Evolutionary conservation across 345 rosid genomes (phyloP).

Genomic region (Arabidopsis suecica): DNA sequence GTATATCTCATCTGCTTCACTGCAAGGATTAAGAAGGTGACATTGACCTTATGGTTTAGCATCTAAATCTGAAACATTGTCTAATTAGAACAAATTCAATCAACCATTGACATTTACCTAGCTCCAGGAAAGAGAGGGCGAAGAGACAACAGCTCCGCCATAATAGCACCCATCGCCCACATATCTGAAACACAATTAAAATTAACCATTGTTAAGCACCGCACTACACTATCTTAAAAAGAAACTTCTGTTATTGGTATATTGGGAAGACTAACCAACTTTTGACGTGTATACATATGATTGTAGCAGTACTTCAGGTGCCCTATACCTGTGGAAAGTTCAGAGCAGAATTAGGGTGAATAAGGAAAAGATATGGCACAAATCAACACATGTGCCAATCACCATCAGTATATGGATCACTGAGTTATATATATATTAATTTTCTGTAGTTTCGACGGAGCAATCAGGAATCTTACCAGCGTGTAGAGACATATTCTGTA

Average conservation of each 20-base stretch:
- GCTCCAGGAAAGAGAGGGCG: slow-evolving; percentile 92
- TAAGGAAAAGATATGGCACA: slow-evolving; percentile 15
- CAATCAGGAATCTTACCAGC: slow-evolving; percentile 66
- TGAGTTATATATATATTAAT: background rate
- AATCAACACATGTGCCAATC: background rate
- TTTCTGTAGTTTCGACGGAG: slow-evolving; percentile 5
- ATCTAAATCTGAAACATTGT: slow-evolving; percentile 2
- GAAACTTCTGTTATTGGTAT: background rate
- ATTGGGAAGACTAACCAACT: slow-evolving; percentile 74
- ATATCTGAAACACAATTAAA: slow-evolving; percentile 59
- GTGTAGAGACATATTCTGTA: slow-evolving; percentile 91
- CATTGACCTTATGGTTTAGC: slow-evolving; percentile 4
- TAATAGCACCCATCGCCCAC: slow-evolving; percentile 99
- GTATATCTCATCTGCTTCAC: slow-evolving; percentile 96
- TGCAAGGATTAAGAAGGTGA: slow-evolving; percentile 46
- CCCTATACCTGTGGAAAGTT: slow-evolving; percentile 74
- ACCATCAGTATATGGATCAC: background rate
- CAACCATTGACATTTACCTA: slow-evolving; percentile 51
- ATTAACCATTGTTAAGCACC: slow-evolving; percentile 3
- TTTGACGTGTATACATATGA: slow-evolving; percentile 70
- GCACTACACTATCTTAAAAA: background rate
- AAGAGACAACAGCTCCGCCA: slow-evolving; percentile 83
- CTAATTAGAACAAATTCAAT: background rate
- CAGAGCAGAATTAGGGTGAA: slow-evolving; percentile 10
- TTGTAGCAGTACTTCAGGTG: slow-evolving; percentile 97